These are phyloP conservation scores for Adenanthera pavonina DNA, from an alignment of 306 rosid species.

Conservation along the genomic window DNA sequence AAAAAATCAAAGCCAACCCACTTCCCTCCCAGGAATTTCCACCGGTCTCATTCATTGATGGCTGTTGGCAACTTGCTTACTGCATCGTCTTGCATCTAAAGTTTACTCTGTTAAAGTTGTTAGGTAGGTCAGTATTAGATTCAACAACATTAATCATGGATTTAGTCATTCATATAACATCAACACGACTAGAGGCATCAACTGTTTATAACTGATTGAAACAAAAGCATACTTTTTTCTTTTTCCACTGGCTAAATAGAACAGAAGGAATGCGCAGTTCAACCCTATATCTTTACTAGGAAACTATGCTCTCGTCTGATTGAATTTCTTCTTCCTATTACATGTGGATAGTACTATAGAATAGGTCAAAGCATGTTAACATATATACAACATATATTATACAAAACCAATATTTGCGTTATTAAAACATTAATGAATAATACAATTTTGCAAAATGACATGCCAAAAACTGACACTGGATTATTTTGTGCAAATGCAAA, in stretches of 20 bases:
- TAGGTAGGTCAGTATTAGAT: conserved; percentile 44
- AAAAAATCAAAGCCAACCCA: conserved; percentile 38
- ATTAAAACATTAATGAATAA: not conserved
- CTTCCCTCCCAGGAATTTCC: conserved; percentile 55
- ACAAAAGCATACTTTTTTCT: conserved; percentile 15
- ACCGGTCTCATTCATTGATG: conserved; percentile 54
- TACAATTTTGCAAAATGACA: conserved; percentile 14
- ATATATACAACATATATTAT: not conserved
- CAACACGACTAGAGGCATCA: not conserved
- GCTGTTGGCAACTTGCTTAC: conserved; percentile 50
- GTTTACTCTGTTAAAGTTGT: conserved; percentile 55
- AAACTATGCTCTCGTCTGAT: conserved; percentile 3
- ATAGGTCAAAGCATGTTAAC: conserved; percentile 19
- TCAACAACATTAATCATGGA: conserved; percentile 37
- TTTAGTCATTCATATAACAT: conserved; percentile 37
- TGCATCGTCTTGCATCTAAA: conserved; percentile 45
- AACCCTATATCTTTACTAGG: not conserved
- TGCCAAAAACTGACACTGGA: not conserved
- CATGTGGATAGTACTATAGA: conserved; percentile 16
- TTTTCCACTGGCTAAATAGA: conserved; percentile 15
- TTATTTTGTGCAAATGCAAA: conserved; percentile 35
- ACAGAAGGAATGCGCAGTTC: conserved; percentile 1
- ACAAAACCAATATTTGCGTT: conserved; percentile 12
- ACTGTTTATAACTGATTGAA: not conserved
- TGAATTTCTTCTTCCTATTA: not conserved